Evolutionary conservation across 2,329 filamentous ascomycete genomes (phyloP), one percentile per base, ranked within the genome.

Genomic region (Nemania sp.): DNA sequence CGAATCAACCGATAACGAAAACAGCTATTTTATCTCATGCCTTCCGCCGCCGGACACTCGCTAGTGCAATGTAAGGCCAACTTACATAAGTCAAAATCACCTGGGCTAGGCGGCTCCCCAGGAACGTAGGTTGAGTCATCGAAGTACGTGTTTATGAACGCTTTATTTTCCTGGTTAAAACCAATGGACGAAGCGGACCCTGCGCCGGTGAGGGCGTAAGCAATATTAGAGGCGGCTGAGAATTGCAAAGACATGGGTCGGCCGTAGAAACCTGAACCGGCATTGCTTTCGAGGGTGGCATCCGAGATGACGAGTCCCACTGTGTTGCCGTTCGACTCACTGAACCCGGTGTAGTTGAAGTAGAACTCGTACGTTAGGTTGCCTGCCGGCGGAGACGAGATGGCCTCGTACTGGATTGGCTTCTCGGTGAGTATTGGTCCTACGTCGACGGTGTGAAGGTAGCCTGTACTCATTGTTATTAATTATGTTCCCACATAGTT

Each of bases 261-360:
- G 22, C 63, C 63, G 32, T 38, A 60, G 24, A 41, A 38, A n/a
- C 27, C 51, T 5, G 29, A 27, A 1, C 5, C n/a, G 11, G 7
- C 24, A 2, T 18, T 27, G n/a, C 27, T 56, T 15, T 38, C 41
- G n/a, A 26, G 3, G 1, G 41, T 49, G 5, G 41, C 22, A n/a
- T 66, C 56, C 8, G 63, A 55, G 6, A 66, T 24, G 18, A 66
- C 47, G 22, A 49, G 49, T 20, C 63, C 63, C 3, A 61, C n/a
- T 29, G 20, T 13, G 27, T 61, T 15, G 18, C 32, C 41, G 4
- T 43, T 22, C 2, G 35, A 47, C 20, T 59, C 26, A 27, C 38
- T 55, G 38, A 7, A 18, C 2, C 56, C 63, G 18, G 63, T 66
- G 29, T 66, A 66, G 22, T 61, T 66, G 22, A 66, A 66, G 49